Conservation (phyloP, 1,139 yeast species). For the Arxiozyma telluris region DNA sequence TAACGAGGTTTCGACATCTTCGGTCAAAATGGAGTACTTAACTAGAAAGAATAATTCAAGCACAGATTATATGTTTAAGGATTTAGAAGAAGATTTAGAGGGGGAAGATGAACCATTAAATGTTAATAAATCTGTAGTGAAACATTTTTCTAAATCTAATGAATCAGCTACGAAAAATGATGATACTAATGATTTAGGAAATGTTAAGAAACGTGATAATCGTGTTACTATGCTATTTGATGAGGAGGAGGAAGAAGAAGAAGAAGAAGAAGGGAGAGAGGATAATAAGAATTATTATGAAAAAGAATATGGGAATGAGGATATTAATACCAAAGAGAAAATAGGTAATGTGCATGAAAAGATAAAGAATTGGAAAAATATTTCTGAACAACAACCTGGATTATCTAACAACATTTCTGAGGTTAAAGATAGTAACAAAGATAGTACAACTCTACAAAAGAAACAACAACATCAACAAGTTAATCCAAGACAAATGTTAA, state of each 20-base stretch:
- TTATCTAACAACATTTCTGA: neutral
- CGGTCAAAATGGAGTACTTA: neutral
- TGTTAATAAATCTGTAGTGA: neutral
- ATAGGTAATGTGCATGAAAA: constrained; percentile 8
- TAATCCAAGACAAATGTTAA: neutral
- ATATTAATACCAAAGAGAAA: neutral
- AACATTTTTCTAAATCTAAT: neutral
- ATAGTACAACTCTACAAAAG: neutral
- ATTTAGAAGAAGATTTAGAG: constrained; percentile 26
- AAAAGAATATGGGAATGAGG: constrained; percentile 9
- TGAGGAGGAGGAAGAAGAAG: constrained; percentile 10
- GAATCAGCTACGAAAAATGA: neutral
- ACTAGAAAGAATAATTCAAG: constrained; percentile 8
- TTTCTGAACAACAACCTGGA: neutral
- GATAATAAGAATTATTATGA: neutral
- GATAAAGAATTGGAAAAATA: neutral
- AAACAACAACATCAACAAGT: neutral
- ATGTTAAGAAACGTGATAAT: constrained; percentile 8
- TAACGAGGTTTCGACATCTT: constrained; percentile 9
- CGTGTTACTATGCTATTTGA: constrained; percentile 30
- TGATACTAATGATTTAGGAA: neutral
- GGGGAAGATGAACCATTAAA: constrained; percentile 5
- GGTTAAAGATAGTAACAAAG: neutral
- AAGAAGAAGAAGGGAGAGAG: neutral
- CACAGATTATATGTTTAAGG: constrained; percentile 27